phyloP scores from a whole-genome alignment of 2,329 filamentous ascomycete genomes.

The Monosporascus ibericus region DNA sequence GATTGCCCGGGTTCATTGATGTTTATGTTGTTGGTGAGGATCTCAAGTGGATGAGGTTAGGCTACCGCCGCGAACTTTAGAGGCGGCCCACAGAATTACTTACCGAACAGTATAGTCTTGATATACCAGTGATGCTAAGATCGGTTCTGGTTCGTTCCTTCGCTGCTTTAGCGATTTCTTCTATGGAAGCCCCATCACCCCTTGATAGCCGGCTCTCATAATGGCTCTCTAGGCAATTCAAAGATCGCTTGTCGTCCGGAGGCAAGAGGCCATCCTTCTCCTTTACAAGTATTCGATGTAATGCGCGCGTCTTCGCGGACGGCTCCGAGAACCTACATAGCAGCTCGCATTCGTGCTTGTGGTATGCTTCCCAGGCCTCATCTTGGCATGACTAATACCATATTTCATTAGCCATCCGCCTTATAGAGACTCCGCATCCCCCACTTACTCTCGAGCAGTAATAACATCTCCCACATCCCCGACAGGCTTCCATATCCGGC shows the following conservation, averaged over 20 bases:
- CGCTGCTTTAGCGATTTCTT: slow-evolving; percentile 1
- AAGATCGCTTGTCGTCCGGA: slow-evolving; percentile 5
- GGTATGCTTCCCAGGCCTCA: slow-evolving; percentile 22
- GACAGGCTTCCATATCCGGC: slow-evolving; percentile 9
- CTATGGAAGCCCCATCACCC: slow-evolving; percentile 4
- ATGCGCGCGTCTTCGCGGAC: slow-evolving; percentile 9
- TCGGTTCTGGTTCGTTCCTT: background rate
- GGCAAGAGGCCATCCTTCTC: slow-evolving; percentile 14
- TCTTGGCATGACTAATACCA: slow-evolving; percentile 21
- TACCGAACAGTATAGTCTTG: background rate
- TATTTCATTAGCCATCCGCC: background rate
- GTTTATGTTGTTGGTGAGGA: slow-evolving; percentile 20
- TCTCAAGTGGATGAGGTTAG: slow-evolving; percentile 7
- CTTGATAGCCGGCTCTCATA: slow-evolving; percentile 12
- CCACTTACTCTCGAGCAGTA: slow-evolving; percentile 23
- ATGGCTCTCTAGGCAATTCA: slow-evolving; percentile 18
- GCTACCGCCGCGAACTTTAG: no score
- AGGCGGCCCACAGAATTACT: background rate
- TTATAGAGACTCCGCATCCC: background rate
- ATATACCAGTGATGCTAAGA: slow-evolving; percentile 1
- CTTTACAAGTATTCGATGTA: slow-evolving; percentile 22
- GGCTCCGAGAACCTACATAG: slow-evolving; percentile 13
- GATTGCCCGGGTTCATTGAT: slow-evolving; percentile 15
- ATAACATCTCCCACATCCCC: slow-evolving; percentile 16
- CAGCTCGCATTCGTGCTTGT: slow-evolving; percentile 24